Evolutionary conservation across 768 basidiomycete species (phyloP).

Genomic region (Serendipita sp.): DNA sequence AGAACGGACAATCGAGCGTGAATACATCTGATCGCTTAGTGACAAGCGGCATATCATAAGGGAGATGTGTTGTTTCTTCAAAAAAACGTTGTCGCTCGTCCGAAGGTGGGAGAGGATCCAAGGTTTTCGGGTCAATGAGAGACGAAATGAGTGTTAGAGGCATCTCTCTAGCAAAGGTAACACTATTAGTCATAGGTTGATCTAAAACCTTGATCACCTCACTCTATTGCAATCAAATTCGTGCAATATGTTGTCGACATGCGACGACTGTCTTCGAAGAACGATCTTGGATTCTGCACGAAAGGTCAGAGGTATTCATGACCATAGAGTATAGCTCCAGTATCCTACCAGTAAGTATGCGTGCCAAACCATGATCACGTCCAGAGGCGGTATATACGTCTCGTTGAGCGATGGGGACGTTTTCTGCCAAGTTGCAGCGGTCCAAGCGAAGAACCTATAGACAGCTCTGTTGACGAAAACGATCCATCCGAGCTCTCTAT

Average conservation of each 20-base stretch:
- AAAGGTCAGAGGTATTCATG: background rate
- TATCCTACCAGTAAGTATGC: slow-evolving; percentile 8
- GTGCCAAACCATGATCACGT: too few relatives aligned
- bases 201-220: background rate
- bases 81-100: background rate
- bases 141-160: too few relatives aligned
- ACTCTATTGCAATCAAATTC: background rate
- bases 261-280: background rate
- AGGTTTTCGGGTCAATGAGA: background rate
- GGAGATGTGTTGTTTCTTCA: background rate
- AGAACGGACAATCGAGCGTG: background rate
- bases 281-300: background rate
- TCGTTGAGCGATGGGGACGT: background rate
- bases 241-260: too few relatives aligned
- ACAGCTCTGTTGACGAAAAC: background rate
- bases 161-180: background rate
- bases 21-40: background rate
- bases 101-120: background rate
- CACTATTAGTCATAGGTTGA: background rate
- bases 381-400: background rate
- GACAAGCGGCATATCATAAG: background rate
- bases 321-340: slow-evolving; percentile 11
- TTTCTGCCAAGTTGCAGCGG: background rate
- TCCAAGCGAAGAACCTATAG: background rate
- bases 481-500: background rate